Evolutionary conservation across 2,329 filamentous ascomycete species (phyloP), one percentile per base, ranked within the genome.

Genomic region (Fusarium sp.): DNA sequence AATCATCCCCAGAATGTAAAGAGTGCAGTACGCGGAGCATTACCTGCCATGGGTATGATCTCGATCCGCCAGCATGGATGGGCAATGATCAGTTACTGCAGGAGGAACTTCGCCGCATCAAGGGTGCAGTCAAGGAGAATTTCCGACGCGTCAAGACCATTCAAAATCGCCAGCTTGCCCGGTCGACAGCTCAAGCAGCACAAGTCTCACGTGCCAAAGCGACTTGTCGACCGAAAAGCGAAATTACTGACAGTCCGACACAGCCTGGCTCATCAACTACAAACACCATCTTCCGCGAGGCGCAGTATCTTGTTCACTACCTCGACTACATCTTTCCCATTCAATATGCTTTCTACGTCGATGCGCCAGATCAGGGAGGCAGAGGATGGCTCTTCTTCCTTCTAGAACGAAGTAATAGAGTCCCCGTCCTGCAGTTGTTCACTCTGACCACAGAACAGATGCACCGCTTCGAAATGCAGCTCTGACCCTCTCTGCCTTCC

Each of bases 61-160:
- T 79, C 3, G 47, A 65, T 5, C 80, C 81, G 72, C 82, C 82
- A 5, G 69, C 70, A 5, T 83, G 81, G 80, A 79, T 82, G 45
- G 79, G 81, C 54, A 66, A 75, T 30, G 57, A 67, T n/a, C 51
- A 26, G 5, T 44, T 74, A 60, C 68, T 82, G 26, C 81, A 82
- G 42, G 75, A 76, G 61, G 77, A 78, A 42, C 48, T 78, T 2
- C 61, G 53, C 2, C 71, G 72, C 2, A 78, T 79, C 61, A 79
- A 79, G 35, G 41, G 41, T 12, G 68, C 57, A 0, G 73, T 79
- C 11, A 79, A 79, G 54, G 47, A 68, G 15, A 78, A 77, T 20
- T 73, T 78, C 15, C 67, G 73, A 9, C 68, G 70, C 26, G 62
- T 61, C n/a, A 71, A 62, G 12, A 67, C 38, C 4, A 35, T 57